These are phyloP conservation scores for Tetradesmus obliquus DNA, from an alignment of 139 green algal genomes.

Conservation along the genomic window DNA sequence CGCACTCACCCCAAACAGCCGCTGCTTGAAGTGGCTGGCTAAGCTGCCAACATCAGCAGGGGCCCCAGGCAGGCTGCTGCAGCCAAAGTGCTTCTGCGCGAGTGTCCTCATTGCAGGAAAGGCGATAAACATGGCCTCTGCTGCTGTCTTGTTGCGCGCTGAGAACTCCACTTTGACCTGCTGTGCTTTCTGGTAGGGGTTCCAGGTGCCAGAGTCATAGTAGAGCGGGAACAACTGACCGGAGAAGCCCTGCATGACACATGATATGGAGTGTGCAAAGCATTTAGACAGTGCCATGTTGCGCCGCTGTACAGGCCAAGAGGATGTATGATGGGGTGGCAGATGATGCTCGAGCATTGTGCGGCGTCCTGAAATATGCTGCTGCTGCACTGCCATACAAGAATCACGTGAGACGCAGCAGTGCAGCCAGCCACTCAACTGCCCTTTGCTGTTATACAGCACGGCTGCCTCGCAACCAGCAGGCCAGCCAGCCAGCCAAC, in stretches of 20 bases:
- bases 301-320: neutral
- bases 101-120: slow-evolving; percentile 22
- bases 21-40: slow-evolving; percentile 41
- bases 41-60: slow-evolving; percentile 32
- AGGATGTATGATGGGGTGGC: too few relatives aligned
- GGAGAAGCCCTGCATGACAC: slow-evolving; percentile 23
- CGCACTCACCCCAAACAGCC: slow-evolving; percentile 17
- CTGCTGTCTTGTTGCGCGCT: neutral
- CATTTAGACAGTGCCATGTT: neutral
- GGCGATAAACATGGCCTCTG: slow-evolving; percentile 33
- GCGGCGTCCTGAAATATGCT: too few relatives aligned
- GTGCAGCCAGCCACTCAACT: too few relatives aligned
- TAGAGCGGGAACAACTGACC: slow-evolving; percentile 35
- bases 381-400: too few relatives aligned
- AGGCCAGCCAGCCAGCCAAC: neutral
- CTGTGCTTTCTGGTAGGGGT: slow-evolving; percentile 27
- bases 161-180: slow-evolving; percentile 31
- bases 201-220: slow-evolving; percentile 38
- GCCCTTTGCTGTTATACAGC: too few relatives aligned
- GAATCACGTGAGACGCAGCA: too few relatives aligned
- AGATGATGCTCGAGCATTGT: too few relatives aligned
- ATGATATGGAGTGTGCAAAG: too few relatives aligned
- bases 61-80: slow-evolving; percentile 19
- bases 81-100: slow-evolving; percentile 21
- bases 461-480: neutral